These are phyloP conservation scores for Oemleria cerasiformis DNA, from an alignment of 306 rosid species.

Conservation along the genomic window DNA sequence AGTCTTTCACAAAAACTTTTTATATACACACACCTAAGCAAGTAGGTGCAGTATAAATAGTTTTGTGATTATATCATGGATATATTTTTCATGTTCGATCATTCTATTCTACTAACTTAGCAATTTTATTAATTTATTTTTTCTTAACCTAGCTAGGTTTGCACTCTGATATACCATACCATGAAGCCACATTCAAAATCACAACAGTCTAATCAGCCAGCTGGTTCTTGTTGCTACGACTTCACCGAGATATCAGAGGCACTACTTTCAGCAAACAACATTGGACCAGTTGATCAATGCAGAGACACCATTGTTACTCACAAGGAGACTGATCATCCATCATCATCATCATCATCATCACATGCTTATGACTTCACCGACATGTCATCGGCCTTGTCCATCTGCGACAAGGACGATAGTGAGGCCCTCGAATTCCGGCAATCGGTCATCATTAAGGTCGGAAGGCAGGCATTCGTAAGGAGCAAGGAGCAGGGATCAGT, in stretches of 20 bases:
- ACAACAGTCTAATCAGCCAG: neutral
- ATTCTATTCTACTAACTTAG: too few species aligned
- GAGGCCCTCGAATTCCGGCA: neutral
- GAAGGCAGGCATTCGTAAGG: neutral
- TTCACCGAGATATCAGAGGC: slow-evolving; percentile 11
- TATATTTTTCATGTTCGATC: neutral
- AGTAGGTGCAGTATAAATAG: too few species aligned
- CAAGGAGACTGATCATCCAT: neutral
- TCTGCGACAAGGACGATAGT: neutral
- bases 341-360: neutral
- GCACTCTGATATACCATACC: too few species aligned
- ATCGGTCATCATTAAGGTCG: neutral
- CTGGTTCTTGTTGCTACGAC: slow-evolving; percentile 9
- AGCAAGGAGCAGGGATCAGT: neutral
- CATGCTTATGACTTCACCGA: slow-evolving; percentile 1
- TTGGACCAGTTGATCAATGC: neutral
- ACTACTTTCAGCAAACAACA: neutral
- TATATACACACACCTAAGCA: too few species aligned
- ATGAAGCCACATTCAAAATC: neutral
- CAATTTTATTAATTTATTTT: neutral
- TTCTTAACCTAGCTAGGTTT: neutral
- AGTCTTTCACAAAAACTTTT: too few species aligned
- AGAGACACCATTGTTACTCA: neutral
- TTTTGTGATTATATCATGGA: too few species aligned
- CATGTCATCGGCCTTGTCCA: slow-evolving; percentile 12